Evolutionary conservation across 805 yeast species (phyloP).

Genomic region (Saccharomycodes ludwigii): DNA sequence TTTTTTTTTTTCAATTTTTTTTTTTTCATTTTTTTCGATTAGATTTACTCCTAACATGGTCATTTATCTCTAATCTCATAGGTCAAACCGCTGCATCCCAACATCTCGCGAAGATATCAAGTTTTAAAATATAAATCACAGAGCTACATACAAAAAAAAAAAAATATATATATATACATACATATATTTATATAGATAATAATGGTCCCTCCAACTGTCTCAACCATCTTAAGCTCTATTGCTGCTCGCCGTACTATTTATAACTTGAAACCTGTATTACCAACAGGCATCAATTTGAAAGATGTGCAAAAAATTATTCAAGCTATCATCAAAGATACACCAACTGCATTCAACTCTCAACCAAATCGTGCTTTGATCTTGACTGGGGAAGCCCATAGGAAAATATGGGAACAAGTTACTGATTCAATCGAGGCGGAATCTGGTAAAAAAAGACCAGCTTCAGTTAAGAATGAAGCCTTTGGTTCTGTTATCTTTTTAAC

Average conservation of each 20-base stretch:
- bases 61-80: no score
- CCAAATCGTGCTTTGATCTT: slow-evolving; percentile 35
- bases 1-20: no score
- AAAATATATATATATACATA: not conserved
- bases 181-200: no score
- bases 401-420: slow-evolving; percentile 33
- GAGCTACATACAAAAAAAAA: no score
- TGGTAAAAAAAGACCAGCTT: slow-evolving; percentile 29
- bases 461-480: slow-evolving; percentile 32
- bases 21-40: no score
- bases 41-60: no score
- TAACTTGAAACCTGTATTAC: slow-evolving; percentile 31
- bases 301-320: slow-evolving; percentile 31
- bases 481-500: slow-evolving; percentile 40
- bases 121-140: no score
- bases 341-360: slow-evolving; percentile 42
- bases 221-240: slow-evolving; percentile 22
- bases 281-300: slow-evolving; percentile 27
- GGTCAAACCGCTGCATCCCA: no score
- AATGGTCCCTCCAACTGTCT: slow-evolving; percentile 3
- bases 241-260: slow-evolving; percentile 36
- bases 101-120: no score
- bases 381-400: slow-evolving; percentile 32
- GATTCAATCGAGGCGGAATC: slow-evolving; percentile 26
- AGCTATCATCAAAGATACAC: slow-evolving; percentile 33